Base-by-base conservation (phyloP, 495 filamentous ascomycete genomes). In the Cercophora newfieldiana region DNA sequence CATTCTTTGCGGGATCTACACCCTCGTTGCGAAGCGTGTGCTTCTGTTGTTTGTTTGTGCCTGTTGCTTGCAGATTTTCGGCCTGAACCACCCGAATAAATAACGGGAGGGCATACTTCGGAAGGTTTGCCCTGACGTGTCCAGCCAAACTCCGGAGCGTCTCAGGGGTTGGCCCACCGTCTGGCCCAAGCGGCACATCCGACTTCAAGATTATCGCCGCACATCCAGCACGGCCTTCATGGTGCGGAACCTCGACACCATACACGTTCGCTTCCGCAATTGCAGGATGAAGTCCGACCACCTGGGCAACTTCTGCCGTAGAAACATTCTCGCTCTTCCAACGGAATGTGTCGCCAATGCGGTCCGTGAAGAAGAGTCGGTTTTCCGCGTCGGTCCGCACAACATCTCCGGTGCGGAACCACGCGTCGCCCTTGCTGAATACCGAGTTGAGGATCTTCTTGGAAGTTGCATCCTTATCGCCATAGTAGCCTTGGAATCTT, bases 281-380 rank as follows among this genome's bases (percentile, higher is more conserved):
- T 0, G 80, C 81, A 0, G 89, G 81, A 67, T 93, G 90, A 0
- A 77, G 71, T 2, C 91, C 90, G 0, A 97, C 71, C 0, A 88
- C 87, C 59, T 92, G 88, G 24, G 86, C 85, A 6, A 96, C 94
- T 67, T 96, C 94, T 22, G 89, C 88, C 0, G 94, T 95, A 8
- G 88, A 90, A 2, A 97, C 91, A 62, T 97, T 98, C 78, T 98
- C 94, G 51, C 87, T 88, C 81, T 96, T 97, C 94, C 94, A 98
- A 19, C 94, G 87, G 80, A 92, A 98, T 0, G 94, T 97, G 71
- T 98, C 94, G 59, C 94, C 94, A 44, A 98, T 89, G 12, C 93
- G 90, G 74, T 99, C 95, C 50, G 86, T 85, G 76, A 98, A 98
- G 76, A 84, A 97, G 80, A 89, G 89, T 16, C 89, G 81, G 7